A percentile compares a stretch with the other conserved stretches of the same genome.
These are phyloP conservation scores for Bondarzewia mesenterica DNA, from an alignment of 1,284 basidiomycete genomes.

Conservation along the genomic window DNA sequence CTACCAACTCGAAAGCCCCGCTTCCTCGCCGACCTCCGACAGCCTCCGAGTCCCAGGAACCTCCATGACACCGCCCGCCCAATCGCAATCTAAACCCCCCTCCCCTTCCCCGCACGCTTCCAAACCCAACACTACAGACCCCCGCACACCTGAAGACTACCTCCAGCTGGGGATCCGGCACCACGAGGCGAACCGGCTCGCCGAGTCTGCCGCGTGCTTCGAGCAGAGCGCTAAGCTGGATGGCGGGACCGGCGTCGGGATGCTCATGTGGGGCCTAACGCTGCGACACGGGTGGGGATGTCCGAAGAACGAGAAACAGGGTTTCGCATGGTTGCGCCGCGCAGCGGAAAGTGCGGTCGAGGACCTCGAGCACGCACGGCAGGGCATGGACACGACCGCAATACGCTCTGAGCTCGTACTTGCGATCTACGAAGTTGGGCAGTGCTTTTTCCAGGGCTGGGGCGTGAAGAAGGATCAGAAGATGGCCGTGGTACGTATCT, in stretches of 20 bases:
- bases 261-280: constrained; percentile 90
- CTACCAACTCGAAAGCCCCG: constrained; percentile 44
- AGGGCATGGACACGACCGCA: constrained; percentile 30
- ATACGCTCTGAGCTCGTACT: constrained; percentile 72
- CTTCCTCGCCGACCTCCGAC: constrained; percentile 25
- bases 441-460: constrained; percentile 91
- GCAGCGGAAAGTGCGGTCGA: constrained; percentile 77
- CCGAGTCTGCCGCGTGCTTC: constrained; percentile 71
- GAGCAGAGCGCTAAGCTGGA: constrained; percentile 69
- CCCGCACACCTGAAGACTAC: constrained; percentile 47
- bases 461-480: constrained; percentile 80
- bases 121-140: constrained; percentile 5
- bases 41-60: constrained; percentile 16
- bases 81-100: constrained; percentile 7
- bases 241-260: constrained; percentile 82
- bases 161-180: constrained; percentile 74
- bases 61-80: constrained; percentile 15
- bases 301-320: constrained; percentile 65
- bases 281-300: constrained; percentile 87
- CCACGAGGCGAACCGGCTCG: constrained; percentile 73
- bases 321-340: constrained; percentile 76
- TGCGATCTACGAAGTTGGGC: constrained; percentile 87
- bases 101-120: constrained; percentile 4
- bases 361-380: constrained; percentile 60
- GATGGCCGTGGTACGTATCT: constrained; percentile 66